These are phyloP conservation scores for Lactifluus pinguis DNA, from an alignment of 768 basidiomycete species.

Conservation along the genomic window DNA sequence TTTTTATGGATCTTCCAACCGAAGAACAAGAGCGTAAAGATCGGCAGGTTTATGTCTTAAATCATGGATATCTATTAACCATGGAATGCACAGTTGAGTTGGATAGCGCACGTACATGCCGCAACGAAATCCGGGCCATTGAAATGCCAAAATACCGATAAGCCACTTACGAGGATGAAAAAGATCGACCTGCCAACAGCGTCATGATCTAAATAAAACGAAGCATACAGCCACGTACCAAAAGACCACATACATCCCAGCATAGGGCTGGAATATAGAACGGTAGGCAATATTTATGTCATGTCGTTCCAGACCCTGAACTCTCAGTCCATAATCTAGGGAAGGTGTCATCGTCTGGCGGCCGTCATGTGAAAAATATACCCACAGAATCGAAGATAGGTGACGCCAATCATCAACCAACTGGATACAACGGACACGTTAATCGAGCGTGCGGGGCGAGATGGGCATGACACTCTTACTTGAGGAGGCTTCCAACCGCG, in stretches of 20 bases:
- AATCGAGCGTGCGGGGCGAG: neutral
- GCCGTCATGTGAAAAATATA: neutral
- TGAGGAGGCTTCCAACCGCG: slow-evolving; percentile 18
- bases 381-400: slow-evolving; percentile 19
- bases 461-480: slow-evolving; percentile 2
- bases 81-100: neutral
- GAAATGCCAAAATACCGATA: slow-evolving; percentile 16
- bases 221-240: slow-evolving; percentile 5
- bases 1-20: slow-evolving; percentile 16
- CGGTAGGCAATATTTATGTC: slow-evolving; percentile 4
- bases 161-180: slow-evolving; percentile 17
- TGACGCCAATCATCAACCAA: slow-evolving; percentile 18
- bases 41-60: slow-evolving; percentile 15
- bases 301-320: neutral
- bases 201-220: neutral
- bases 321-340: slow-evolving; percentile 17
- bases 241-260: slow-evolving; percentile 17
- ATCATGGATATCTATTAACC: neutral
- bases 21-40: slow-evolving; percentile 12
- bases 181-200: slow-evolving; percentile 4
- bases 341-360: neutral
- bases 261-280: slow-evolving; percentile 18
- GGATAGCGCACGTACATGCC: slow-evolving; percentile 6
- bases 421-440: neutral
- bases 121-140: slow-evolving; percentile 16